phyloP scores from a whole-genome alignment of 192 early-diverging fungal species.

The Bifiguratus adelaidae region DNA sequence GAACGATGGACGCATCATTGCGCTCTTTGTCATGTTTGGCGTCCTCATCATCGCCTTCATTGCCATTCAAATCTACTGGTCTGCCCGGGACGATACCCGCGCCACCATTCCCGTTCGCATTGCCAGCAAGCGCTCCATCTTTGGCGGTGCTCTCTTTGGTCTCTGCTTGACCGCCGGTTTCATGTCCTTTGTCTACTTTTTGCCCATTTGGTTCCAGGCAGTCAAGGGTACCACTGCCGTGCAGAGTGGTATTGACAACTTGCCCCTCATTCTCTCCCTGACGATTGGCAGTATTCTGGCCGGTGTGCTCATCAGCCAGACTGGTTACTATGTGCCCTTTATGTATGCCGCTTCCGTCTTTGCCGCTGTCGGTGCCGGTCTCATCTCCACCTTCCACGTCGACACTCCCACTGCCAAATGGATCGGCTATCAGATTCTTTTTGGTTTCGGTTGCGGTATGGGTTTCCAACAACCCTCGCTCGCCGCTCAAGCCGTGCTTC shows the following conservation, averaged over 20 bases:
- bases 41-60: constrained; percentile 50
- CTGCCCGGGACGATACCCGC: neutral
- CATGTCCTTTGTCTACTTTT: constrained; percentile 55
- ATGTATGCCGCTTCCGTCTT: constrained; percentile 20
- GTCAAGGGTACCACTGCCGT: constrained; percentile 51
- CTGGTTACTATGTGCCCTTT: neutral
- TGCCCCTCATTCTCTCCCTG: constrained; percentile 62
- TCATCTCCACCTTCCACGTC: constrained; percentile 44
- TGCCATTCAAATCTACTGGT: constrained; percentile 31
- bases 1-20: constrained; percentile 44
- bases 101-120: constrained; percentile 36
- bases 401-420: constrained; percentile 28
- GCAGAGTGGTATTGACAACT: constrained; percentile 41
- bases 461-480: constrained; percentile 64
- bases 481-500: constrained; percentile 45
- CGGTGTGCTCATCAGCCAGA: neutral
- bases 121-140: constrained; percentile 41
- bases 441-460: constrained; percentile 64
- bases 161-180: constrained; percentile 50
- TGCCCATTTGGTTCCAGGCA: constrained; percentile 67
- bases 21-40: constrained; percentile 34
- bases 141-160: constrained; percentile 33
- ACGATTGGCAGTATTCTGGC: constrained; percentile 47
- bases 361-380: constrained; percentile 43
- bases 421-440: constrained; percentile 48